Conservation (phyloP, 768 basidiomycete genomes). For the Mrakia blollopis region DNA sequence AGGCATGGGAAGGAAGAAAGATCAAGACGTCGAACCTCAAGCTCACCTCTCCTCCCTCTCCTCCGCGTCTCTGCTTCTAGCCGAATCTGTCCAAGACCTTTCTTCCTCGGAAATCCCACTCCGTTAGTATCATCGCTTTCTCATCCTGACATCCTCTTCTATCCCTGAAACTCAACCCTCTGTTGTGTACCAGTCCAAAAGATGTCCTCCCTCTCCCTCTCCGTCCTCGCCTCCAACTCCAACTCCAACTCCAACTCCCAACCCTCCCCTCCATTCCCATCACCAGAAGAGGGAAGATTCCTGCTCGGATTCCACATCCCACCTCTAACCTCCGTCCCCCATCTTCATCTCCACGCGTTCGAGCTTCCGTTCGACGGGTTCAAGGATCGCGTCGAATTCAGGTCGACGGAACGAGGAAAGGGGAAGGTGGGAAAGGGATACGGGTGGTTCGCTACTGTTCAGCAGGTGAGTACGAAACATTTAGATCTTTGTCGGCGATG, state of each 20-base stretch:
- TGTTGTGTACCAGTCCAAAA: neutral
- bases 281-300: neutral
- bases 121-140: neutral
- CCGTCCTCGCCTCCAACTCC: constrained; percentile 2
- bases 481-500: too few relatives aligned
- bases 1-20: neutral
- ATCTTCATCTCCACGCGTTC: constrained; percentile 28
- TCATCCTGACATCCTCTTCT: neutral
- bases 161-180: neutral
- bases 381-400: neutral
- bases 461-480: constrained; percentile 13
- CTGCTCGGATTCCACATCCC: constrained; percentile 29
- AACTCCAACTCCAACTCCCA: neutral
- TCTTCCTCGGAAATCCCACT: neutral
- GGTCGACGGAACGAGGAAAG: neutral
- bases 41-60: neutral
- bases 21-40: neutral
- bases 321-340: constrained; percentile 16
- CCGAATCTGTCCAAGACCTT: constrained; percentile 17
- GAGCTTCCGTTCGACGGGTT: constrained; percentile 10
- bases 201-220: constrained; percentile 12
- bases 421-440: neutral
- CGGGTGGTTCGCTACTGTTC: constrained; percentile 17
- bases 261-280: neutral
- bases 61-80: neutral